Percentiles rank a stretch among this genome's conserved stretches.
Evolutionary conservation across 495 filamentous ascomycete species (phyloP).

Genomic region (Tuber brumale): DNA sequence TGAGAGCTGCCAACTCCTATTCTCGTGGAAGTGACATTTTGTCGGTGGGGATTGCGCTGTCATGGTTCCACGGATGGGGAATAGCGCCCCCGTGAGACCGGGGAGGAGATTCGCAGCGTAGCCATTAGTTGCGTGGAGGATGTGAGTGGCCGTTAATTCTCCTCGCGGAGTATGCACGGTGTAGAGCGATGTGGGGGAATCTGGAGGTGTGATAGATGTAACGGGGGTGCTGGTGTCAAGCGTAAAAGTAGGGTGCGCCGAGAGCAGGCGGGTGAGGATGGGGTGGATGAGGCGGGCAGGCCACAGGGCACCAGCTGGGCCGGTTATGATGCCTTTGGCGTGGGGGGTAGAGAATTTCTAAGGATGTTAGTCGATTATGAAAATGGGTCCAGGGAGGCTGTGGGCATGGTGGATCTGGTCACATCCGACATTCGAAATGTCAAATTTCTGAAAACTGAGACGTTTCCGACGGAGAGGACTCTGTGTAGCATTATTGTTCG

Average conservation of each 20-base stretch:
- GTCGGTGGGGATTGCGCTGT: conserved; percentile 42
- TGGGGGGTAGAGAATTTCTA: conserved; percentile 38
- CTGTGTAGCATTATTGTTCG: background rate
- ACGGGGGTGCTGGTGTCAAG: conserved; percentile 46
- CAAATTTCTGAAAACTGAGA: background rate
- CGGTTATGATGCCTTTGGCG: conserved; percentile 44
- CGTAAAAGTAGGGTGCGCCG: conserved; percentile 35
- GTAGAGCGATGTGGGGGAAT: conserved; percentile 32
- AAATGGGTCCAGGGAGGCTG: background rate
- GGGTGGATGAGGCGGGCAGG: conserved; percentile 47
- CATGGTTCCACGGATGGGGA: conserved; percentile 50
- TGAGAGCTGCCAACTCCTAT: conserved; percentile 43
- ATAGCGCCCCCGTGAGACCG: conserved; percentile 45
- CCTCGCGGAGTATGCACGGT: conserved; percentile 43
- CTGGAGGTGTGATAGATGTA: conserved; percentile 12
- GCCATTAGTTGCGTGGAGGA: conserved; percentile 51
- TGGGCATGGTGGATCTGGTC: background rate
- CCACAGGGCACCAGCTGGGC: conserved; percentile 44
- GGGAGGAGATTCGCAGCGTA: conserved; percentile 48
- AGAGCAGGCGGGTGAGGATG: conserved; percentile 44
- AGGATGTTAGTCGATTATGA: conserved; percentile 6
- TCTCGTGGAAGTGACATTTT: conserved; percentile 12
- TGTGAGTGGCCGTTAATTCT: conserved; percentile 42
- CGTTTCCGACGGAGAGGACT: background rate
- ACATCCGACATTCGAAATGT: background rate